Conservation (phyloP, 805 yeast species). For the Pichia ethanolica region DNA sequence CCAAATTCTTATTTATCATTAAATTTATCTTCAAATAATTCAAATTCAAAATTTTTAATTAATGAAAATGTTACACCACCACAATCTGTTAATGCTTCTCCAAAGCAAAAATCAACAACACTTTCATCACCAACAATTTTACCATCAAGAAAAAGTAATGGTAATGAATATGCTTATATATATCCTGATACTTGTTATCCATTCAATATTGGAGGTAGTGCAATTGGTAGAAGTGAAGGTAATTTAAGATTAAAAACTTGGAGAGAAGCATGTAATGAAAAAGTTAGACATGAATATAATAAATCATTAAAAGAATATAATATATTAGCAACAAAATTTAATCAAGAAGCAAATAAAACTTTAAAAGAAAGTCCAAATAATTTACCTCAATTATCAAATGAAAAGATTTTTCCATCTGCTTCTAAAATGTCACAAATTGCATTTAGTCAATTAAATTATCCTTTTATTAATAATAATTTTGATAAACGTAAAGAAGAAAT, state of each 20-base stretch:
- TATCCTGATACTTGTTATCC: constrained; percentile 33
- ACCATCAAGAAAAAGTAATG: constrained; percentile 11
- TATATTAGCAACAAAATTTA: constrained; percentile 24
- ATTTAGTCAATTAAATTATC: constrained; percentile 16
- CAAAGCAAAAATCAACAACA: constrained; percentile 15
- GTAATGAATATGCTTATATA: constrained; percentile 17
- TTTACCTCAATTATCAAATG: constrained; percentile 1
- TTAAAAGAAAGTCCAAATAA: neutral
- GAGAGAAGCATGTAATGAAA: constrained; percentile 35
- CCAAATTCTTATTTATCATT: constrained; percentile 9
- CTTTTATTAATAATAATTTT: neutral
- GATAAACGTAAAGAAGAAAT: neutral
- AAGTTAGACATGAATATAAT: constrained; percentile 35
- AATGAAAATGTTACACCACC: constrained; percentile 21
- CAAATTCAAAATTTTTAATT: neutral
- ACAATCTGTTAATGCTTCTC: constrained; percentile 21
- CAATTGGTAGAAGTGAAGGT: constrained; percentile 20
- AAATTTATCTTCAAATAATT: neutral
- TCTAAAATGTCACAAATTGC: constrained; percentile 15
- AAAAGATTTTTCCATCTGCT: constrained; percentile 10
- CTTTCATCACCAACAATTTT: constrained; percentile 16
- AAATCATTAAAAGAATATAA: constrained; percentile 33
- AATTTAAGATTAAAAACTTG: constrained; percentile 34
- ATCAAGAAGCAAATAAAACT: neutral
- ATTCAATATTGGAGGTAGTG: constrained; percentile 21